A percentile compares a stretch with the other conserved stretches of the same genome.
Conservation (phyloP, 2,329 filamentous ascomycete species). For the Lojkania enalia region DNA sequence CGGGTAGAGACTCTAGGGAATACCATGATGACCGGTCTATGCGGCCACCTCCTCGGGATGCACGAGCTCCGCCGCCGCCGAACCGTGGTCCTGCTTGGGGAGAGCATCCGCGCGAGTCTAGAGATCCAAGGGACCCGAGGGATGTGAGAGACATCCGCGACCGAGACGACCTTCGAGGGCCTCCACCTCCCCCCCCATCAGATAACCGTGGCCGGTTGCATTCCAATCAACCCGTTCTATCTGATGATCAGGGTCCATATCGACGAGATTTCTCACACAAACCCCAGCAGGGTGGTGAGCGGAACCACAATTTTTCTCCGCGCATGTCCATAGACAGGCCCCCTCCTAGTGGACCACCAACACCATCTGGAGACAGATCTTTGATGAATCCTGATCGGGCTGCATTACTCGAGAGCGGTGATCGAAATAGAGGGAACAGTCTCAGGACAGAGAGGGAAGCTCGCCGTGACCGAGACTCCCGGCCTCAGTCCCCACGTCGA, state of each 20-base stretch:
- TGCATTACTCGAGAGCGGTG: slow-evolving; percentile 46
- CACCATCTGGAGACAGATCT: slow-evolving; percentile 23
- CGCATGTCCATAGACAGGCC: slow-evolving; percentile 20
- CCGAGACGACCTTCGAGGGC: slow-evolving; percentile 37
- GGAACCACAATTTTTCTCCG: slow-evolving; percentile 20
- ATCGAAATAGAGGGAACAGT: slow-evolving; percentile 33
- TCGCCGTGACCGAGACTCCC: slow-evolving; percentile 35
- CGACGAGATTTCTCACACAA: slow-evolving; percentile 30
- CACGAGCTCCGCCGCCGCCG: slow-evolving; percentile 25
- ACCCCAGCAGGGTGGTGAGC: slow-evolving; percentile 27
- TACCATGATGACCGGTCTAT: slow-evolving; percentile 41
- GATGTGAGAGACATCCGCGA: slow-evolving; percentile 20
- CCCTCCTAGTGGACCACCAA: slow-evolving; percentile 4
- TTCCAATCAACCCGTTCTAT: slow-evolving; percentile 21
- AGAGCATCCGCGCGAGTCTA: slow-evolving; percentile 29
- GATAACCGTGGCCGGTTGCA: slow-evolving; percentile 27
- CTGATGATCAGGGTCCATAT: slow-evolving; percentile 27
- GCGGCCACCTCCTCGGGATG: slow-evolving; percentile 39
- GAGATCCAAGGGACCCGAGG: slow-evolving; percentile 22
- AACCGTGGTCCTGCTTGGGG: slow-evolving; percentile 30
- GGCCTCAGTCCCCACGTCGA: slow-evolving; percentile 36
- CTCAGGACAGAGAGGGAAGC: slow-evolving; percentile 24
- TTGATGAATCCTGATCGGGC: slow-evolving; percentile 50
- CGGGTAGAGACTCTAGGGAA: slow-evolving; percentile 35
- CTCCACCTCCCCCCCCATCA: slow-evolving; percentile 19